Evolutionary conservation across 768 basidiomycete genomes (phyloP), one percentile per base, ranked within the genome.

Genomic region (Pulveroboletus sp.): DNA sequence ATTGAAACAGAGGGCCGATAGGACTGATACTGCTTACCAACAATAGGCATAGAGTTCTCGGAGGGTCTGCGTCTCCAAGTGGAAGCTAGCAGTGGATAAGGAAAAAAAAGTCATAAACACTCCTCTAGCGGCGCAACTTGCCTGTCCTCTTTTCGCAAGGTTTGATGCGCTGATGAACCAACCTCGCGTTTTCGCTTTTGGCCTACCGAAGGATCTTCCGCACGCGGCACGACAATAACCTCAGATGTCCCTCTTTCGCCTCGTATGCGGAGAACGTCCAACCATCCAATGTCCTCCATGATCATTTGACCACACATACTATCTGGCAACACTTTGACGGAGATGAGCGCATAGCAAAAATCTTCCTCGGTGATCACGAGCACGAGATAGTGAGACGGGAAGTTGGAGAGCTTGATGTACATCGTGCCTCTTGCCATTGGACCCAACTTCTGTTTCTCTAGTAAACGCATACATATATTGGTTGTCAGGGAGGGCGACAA

Each of bases 41-140:
- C 89, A 93, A 65, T 92, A 94, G 31, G 83, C 84, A 61, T 91
- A 93, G 9, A 93, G 69, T 60, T 92, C 86, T 50, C 85, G 76
- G 15, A 93, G 68, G 6, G 84, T 79, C 57, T 82, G 82, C 0
- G 84, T 84, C 45, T 87, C 83, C 21, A 95, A 66, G 53, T 82
- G 74, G 64, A 90, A 92, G 39, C 71, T 70, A 41, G 18, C 1
- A 6, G 5, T 8, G 9, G 24, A 44, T 47, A 14, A 54, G 51
- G 21, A 21, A 21, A 21, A 21, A 41, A 6, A 39, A 39, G 15
- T 24, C 27, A 37, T 0, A 8, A 18, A 18, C 13, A 13, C 0
- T 3, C 5, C 1, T 27, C 11, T 3, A 32, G 15, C 5, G 35
- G 6, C 7, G 5, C 53, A 53, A 54, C 64, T 57, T 59, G 68